Base-by-base conservation (phyloP, 2,329 filamentous ascomycete genomes). In the Venturia aucupariae region DNA sequence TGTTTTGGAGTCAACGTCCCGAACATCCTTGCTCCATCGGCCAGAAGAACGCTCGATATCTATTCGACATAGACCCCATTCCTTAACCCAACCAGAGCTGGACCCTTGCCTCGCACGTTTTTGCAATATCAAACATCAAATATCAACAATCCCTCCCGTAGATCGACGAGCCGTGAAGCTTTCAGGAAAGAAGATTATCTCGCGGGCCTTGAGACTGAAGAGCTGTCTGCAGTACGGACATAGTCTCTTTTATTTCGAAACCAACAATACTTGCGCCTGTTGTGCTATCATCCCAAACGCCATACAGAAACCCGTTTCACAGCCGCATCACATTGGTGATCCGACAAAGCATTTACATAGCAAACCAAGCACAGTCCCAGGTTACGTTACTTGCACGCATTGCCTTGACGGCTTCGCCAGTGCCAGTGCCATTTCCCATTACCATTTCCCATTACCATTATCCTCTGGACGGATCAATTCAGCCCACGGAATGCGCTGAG, bases 91-190 rank as follows among this genome's bases (percentile, higher is more conserved):
- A 38, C 51, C 15, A 41, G 39, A 57, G 51, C 51, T 57, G 51
- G 51, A 57, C 51, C 51, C 51, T 57, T 57, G 30, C 17, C 51
- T 57, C 15, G 51, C 51, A 57, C 30, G 30, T 38, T 57, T 38
- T n/a, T 57, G 59, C 59, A 60, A 60, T 44, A 60, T n/a, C n/a
- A n/a, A n/a, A n/a, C n/a, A n/a, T n/a, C n/a, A n/a, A n/a, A n/a
- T n/a, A n/a, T 44, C 38, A 60, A 60, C 59, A 44, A 42, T 60
- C 41, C 59, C 17, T 60, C 17, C 41, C n/a, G 59, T 32, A 60
- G 35, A 60, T 60, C 59, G 15, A 22, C 24, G 17, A 60, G 59
- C 19, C 32, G 17, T 41, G 38, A n/a, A 60, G n/a, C 38, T 27
- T 17, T 44, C 35, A 19, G 22, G 35, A 8, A 60, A 60, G 22